Base-by-base conservation (phyloP, 2,329 filamentous ascomycete species). In the Aspergillus terreus region DNA sequence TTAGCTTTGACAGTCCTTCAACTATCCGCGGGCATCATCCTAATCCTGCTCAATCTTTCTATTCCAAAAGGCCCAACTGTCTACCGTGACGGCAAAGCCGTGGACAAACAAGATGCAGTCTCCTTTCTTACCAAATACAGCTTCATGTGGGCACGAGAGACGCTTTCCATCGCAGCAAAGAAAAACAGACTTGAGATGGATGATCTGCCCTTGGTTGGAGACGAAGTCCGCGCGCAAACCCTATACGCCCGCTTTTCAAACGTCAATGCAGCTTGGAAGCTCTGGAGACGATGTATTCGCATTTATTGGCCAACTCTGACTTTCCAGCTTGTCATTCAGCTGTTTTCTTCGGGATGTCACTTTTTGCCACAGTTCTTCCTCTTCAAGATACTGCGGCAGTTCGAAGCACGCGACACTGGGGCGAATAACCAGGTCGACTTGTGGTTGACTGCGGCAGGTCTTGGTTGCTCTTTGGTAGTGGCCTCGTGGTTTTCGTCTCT, bases 351-450 rank as follows among this genome's bases (percentile, higher is more conserved):
- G 10, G 59, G 84, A 27, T 58, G 85, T n/a, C 82, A 82, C 52
- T 83, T 90, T 53, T 77, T 81, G 0, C 88, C 88, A 1, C 87
- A 89, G 62, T 82, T 84, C 68, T 79, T 83, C 32, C 83, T 88
- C 55, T 74, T 85, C 46, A 79, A 80, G 45, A 77, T 91, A 6
- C 78, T 92, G n/a, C 76, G 77, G 27, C 76, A 81, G 6, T 76
- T 92, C 10, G 86, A 92, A 66, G 66, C 63, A 17, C 76, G 80
- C 17, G 68, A 74, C 10, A 63, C 65, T 1, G 79, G 78, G 1
- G 68, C 76, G 19, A 62, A 72, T 15, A 72, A 82, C 6, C 74
- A 78, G 4, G 61, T 77, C 1, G 76, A 82, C 38, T 78, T 84
- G 1, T 88, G 85, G 85, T 68, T 81, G 19, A 44, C 46, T 14